These are phyloP conservation scores for Paraphaeosphaeria sporulosa DNA, from an alignment of 2,329 filamentous ascomycete species.

Conservation along the genomic window DNA sequence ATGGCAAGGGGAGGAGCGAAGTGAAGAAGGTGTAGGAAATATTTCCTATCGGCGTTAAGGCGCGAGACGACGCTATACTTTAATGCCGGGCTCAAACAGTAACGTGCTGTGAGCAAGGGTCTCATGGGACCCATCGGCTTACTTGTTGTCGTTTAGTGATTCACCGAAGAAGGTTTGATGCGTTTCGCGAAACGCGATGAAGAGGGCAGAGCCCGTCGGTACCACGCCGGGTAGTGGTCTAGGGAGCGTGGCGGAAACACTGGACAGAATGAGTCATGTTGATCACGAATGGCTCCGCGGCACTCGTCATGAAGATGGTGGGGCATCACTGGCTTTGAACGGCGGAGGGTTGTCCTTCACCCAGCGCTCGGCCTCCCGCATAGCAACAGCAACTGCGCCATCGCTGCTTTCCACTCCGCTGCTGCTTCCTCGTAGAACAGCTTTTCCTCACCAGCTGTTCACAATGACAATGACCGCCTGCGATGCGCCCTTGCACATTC, in stretches of 20 bases:
- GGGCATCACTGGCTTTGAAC: not conserved
- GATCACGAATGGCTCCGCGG: not conserved
- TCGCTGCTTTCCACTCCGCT: not conserved
- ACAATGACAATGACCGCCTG: not conserved
- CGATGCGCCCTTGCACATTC: not conserved
- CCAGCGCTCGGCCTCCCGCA: not conserved
- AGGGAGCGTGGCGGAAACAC: not conserved
- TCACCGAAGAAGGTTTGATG: not conserved
- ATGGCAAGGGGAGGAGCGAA: not conserved
- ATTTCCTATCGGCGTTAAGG: conserved; percentile 10
- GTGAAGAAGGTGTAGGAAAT: not conserved
- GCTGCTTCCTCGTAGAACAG: not conserved
- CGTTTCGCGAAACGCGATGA: conserved; percentile 1
- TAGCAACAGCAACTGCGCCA: not conserved
- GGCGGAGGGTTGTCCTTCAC: not conserved
- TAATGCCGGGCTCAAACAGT: not conserved
- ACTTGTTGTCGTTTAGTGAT: conserved; percentile 1
- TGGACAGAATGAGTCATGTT: conserved; percentile 3
- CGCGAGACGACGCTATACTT: not conserved
- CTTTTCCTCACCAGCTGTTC: no score
- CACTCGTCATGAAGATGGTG: not conserved
- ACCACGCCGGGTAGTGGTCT: not conserved
- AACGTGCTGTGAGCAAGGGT: conserved; percentile 5
- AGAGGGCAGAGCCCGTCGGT: not conserved
- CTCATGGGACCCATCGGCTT: conserved; percentile 1